Percentiles rank a stretch among this genome's conserved stretches.
phyloP scores from a whole-genome alignment of 192 early-diverging fungal genomes.

The Thamnidium elegans region DNA sequence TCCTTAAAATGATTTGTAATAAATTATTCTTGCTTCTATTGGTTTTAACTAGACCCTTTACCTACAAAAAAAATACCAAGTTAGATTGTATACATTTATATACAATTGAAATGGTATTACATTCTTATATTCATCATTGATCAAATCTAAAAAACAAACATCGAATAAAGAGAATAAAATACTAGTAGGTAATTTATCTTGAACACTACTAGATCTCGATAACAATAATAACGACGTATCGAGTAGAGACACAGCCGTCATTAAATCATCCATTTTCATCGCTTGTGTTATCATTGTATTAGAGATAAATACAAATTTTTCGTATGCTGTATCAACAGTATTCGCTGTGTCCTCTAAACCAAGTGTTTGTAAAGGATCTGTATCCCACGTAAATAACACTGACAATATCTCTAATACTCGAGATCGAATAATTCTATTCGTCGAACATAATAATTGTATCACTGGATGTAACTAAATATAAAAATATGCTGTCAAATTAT shows the following conservation, averaged over 20 bases:
- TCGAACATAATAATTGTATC: slow-evolving; percentile 24
- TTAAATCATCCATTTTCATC: not conserved
- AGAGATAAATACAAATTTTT: not conserved
- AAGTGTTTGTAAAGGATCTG: slow-evolving; percentile 29
- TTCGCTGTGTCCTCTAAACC: not conserved
- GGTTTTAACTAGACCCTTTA: no score
- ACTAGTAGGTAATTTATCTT: no score
- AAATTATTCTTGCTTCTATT: no score
- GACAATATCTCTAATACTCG: slow-evolving; percentile 47
- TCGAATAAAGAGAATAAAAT: not conserved
- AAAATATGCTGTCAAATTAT: not conserved
- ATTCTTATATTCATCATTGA: not conserved
- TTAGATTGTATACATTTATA: no score
- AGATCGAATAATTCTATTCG: slow-evolving; percentile 35
- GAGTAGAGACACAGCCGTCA: slow-evolving; percentile 10
- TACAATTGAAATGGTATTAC: no score
- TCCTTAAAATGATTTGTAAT: no score
- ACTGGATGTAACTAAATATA: slow-evolving; percentile 27
- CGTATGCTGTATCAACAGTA: not conserved
- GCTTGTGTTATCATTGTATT: slow-evolving; percentile 4
- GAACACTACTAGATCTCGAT: no score
- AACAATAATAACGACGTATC: not conserved
- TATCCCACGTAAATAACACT: slow-evolving; percentile 37
- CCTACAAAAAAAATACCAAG: no score
- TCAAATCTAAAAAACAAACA: not conserved